phyloP scores from a whole-genome alignment of 257 asterid genomes.

The Ophiorrhiza pumila region DNA sequence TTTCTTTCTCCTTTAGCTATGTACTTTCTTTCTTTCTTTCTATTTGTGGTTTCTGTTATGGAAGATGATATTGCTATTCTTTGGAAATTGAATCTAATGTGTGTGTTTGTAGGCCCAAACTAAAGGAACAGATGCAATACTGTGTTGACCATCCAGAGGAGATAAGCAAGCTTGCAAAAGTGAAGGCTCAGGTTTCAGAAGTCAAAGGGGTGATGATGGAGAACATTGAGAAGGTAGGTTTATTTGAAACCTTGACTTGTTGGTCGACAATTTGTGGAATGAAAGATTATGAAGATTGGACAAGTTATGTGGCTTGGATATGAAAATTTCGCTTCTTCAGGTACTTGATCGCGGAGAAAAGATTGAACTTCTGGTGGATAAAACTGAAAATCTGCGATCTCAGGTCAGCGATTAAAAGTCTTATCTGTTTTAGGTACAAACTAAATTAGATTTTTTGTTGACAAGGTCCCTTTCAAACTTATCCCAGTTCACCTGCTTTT shows the following conservation, averaged over 20 bases:
- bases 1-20: background rate
- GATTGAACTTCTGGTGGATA: slow-evolving; percentile 88
- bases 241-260: background rate
- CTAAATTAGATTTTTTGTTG: background rate
- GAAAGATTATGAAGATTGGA: slow-evolving; percentile 1
- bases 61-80: slow-evolving; percentile 3
- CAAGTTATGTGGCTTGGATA: slow-evolving; percentile 3
- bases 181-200: slow-evolving; percentile 94
- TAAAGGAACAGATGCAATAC: slow-evolving; percentile 97
- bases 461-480: background rate
- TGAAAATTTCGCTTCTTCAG: slow-evolving; percentile 31
- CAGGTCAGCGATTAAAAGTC: slow-evolving; percentile 46
- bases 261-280: background rate
- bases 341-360: slow-evolving; percentile 97
- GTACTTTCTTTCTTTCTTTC: background rate
- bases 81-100: slow-evolving; percentile 3
- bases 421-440: background rate
- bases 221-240: slow-evolving; percentile 78
- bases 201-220: slow-evolving; percentile 99
- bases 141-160: slow-evolving; percentile 97
- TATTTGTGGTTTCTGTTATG: background rate
- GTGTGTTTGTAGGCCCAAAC: slow-evolving; percentile 52
- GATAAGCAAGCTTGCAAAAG: slow-evolving; percentile 78
- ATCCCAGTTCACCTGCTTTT: background rate
- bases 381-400: slow-evolving; percentile 84